These are phyloP conservation scores for Lactarius akahatsu DNA, from an alignment of 768 basidiomycete species.

Conservation along the genomic window DNA sequence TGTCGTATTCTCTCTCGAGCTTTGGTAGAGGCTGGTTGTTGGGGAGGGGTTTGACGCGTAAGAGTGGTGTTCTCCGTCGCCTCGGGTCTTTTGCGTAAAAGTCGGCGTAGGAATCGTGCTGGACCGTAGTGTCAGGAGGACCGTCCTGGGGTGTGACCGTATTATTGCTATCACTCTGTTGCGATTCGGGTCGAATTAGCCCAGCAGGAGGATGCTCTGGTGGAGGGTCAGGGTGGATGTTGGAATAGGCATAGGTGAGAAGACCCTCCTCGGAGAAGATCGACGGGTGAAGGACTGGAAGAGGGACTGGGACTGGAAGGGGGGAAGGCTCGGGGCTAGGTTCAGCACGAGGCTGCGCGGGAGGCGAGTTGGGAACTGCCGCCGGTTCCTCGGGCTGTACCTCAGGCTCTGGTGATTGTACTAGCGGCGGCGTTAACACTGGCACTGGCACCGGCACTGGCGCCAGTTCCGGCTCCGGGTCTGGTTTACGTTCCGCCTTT, in stretches of 20 bases:
- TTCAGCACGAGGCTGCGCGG: constrained; percentile 5
- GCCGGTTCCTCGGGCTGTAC: constrained; percentile 1
- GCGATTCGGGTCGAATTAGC: constrained; percentile 13
- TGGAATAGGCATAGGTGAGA: constrained; percentile 22
- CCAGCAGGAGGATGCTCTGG: constrained; percentile 3
- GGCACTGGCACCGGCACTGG: neutral
- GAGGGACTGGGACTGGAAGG: constrained; percentile 20
- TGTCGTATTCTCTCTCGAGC: constrained; percentile 22
- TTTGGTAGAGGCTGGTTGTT: constrained; percentile 21
- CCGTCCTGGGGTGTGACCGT: constrained; percentile 15
- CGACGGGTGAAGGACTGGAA: constrained; percentile 22
- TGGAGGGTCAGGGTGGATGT: constrained; percentile 16
- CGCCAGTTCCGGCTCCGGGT: neutral
- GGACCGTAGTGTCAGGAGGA: constrained; percentile 7
- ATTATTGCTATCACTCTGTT: constrained; percentile 20
- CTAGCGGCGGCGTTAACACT: neutral
- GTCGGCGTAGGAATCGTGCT: constrained; percentile 24
- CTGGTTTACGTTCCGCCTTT: neutral
- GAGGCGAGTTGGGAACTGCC: neutral
- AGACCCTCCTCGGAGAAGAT: constrained; percentile 25
- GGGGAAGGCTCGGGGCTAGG: constrained; percentile 17
- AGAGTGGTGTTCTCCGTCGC: constrained; percentile 16
- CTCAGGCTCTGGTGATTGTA: neutral
- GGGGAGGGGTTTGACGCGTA: constrained; percentile 22
- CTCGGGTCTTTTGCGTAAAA: constrained; percentile 25